phyloP scores from a whole-genome alignment of 2,329 filamentous ascomycete species.

The Aspergillus fischeri region DNA sequence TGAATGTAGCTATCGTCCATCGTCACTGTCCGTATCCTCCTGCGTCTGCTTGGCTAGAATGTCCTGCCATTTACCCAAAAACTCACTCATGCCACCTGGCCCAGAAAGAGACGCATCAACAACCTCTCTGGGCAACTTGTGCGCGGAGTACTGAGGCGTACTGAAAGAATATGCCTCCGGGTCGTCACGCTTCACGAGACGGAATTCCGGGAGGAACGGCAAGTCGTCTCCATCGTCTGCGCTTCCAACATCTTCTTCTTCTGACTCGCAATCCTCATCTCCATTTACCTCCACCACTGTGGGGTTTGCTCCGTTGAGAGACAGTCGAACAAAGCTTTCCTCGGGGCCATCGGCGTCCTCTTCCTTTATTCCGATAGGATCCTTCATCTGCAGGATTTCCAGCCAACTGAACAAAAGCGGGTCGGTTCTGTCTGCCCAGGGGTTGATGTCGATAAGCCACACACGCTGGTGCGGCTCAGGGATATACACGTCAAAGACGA shows the following conservation, averaged over 20 bases:
- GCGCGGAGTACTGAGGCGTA: constrained; percentile 84
- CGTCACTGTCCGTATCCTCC: constrained; percentile 37
- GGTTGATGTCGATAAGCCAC: constrained; percentile 89
- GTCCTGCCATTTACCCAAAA: constrained; percentile 70
- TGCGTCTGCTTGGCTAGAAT: constrained; percentile 44
- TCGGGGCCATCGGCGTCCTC: constrained; percentile 30
- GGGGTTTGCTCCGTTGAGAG: constrained; percentile 23
- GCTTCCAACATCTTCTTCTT: constrained; percentile 37
- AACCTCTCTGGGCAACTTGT: constrained; percentile 91
- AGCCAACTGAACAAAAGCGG: constrained; percentile 84
- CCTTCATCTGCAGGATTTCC: constrained; percentile 70
- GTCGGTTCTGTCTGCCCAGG: constrained; percentile 88
- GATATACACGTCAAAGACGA: constrained; percentile 89
- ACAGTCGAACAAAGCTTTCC: constrained; percentile 31
- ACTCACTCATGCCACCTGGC: constrained; percentile 74
- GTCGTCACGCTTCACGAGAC: constrained; percentile 77
- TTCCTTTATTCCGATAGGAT: constrained; percentile 35
- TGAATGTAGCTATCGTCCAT: constrained; percentile 15
- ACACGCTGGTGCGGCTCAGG: constrained; percentile 70
- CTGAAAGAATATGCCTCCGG: constrained; percentile 84
- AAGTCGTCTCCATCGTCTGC: constrained; percentile 48
- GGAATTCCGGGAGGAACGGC: constrained; percentile 67
- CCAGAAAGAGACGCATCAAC: constrained; percentile 66
- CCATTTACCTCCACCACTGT: constrained; percentile 6
- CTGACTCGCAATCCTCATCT: constrained; percentile 26